Evolutionary conservation across 805 yeast species (phyloP), one percentile per base, ranked within the genome.

Genomic region (Candida coquimbonensis): DNA sequence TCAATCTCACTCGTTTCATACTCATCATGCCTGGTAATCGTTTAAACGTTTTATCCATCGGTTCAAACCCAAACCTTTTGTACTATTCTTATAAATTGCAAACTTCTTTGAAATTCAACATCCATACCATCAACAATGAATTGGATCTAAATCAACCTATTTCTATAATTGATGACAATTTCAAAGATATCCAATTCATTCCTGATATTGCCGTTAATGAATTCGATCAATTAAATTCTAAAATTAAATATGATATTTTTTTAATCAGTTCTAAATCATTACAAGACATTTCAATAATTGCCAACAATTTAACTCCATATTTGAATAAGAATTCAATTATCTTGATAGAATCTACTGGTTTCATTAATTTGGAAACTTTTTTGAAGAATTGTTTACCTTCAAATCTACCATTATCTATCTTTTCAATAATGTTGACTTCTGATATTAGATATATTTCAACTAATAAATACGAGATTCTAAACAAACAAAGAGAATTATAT

Each of bases 341-440:
- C 3, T 65, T 84, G 25, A 65, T 85, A 34, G 95, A 85, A 63
- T 75, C 81, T 41, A 78, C 87, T 2, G 87, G 87, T 5, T 84
- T 76, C 58, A 77, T 85, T 46, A 82, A 82, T 60, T 61, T 85
- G 43, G 91, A 85, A 60, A 84, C 86, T 8, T 83, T 83, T 58
- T 73, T 82, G 36, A 75, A 80, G 46, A 77, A 87, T 41, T 81
- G 88, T 19, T 75, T 89, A 14, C 57, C 61, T 9, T 42, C 48
- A 21, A 49, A 48, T 32, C 31, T 49, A 14, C 53, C 49, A 11
- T 37, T 52, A 5, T 48, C 61, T 9, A 53, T 59, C 13, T 50
- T 59, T 34, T 57, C 62, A 5, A 45, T 55, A 14, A 17, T 59
- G 16, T 47, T 57, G 9, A 49, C 39, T 7, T 36, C 54, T 9